Percentiles rank a stretch among this genome's conserved stretches.
These are phyloP conservation scores for Candida maesae DNA, from an alignment of 805 yeast species.

Conservation along the genomic window DNA sequence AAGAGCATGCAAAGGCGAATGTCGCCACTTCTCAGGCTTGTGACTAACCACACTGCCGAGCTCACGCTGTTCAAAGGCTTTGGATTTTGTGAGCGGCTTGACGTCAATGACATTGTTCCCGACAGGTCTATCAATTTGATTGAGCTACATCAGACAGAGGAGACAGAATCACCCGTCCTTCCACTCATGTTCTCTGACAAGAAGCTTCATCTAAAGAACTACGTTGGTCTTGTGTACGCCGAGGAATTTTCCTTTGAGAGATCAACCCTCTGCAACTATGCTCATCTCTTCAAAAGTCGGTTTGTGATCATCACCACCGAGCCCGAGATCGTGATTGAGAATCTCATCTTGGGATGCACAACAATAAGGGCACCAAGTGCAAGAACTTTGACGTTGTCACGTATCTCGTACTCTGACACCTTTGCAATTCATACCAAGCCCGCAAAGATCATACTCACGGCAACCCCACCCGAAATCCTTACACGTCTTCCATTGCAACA, in stretches of 20 bases:
- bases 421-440: conserved; percentile 3
- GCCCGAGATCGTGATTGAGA: conserved; percentile 4
- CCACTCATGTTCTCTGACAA: background rate
- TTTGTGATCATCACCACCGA: conserved; percentile 10
- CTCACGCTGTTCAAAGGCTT: conserved; percentile 2
- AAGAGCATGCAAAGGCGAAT: too few species aligned
- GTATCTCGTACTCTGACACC: conserved; percentile 1
- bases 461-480: too few species aligned
- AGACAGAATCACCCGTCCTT: too few species aligned
- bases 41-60: conserved; percentile 3
- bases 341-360: conserved; percentile 3
- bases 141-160: conserved; percentile 5
- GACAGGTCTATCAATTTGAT: conserved; percentile 10
- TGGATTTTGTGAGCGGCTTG: background rate
- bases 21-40: conserved; percentile 1
- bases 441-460: too few species aligned
- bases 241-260: too few species aligned
- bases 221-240: too few species aligned
- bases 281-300: conserved; percentile 2
- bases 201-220: conserved; percentile 3
- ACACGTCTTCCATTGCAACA: too few species aligned
- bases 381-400: conserved; percentile 1
- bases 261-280: conserved; percentile 4
- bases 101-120: background rate
- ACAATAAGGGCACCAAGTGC: conserved; percentile 7